Conservation (phyloP, 768 basidiomycete genomes). For the Xerocomellus chrysenteron region DNA sequence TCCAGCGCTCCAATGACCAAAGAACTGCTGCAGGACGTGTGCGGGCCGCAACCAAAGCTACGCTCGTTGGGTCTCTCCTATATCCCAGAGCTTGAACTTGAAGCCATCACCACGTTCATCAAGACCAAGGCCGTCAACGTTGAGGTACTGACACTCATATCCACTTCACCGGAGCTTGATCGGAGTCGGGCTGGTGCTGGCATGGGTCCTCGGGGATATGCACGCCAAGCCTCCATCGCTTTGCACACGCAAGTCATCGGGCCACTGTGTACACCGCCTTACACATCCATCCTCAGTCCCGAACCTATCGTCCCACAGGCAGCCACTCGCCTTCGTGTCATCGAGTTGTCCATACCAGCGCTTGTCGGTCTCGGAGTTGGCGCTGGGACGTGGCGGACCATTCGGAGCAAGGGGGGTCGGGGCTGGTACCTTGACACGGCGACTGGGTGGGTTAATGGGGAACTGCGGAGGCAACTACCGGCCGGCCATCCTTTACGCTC, state of each 20-base stretch:
- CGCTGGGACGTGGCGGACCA: constrained; percentile 81
- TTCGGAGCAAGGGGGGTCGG: constrained; percentile 89
- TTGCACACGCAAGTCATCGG: constrained; percentile 78
- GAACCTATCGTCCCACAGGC: constrained; percentile 33
- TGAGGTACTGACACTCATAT: constrained; percentile 81
- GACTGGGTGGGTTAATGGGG: constrained; percentile 68
- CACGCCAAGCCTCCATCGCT: constrained; percentile 69
- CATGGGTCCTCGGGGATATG: constrained; percentile 37
- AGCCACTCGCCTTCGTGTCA: constrained; percentile 76
- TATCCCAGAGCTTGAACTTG: constrained; percentile 69
- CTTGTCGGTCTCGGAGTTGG: constrained; percentile 74
- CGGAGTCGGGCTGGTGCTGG: constrained; percentile 42
- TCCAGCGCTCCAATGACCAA: constrained; percentile 77
- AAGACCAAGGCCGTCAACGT: constrained; percentile 65
- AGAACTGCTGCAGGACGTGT: constrained; percentile 47
- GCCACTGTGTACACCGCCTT: constrained; percentile 78
- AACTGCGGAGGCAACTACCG: constrained; percentile 58
- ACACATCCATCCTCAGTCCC: constrained; percentile 54
- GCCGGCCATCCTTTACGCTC: constrained; percentile 63
- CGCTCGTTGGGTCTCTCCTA: constrained; percentile 90
- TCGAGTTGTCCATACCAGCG: constrained; percentile 77
- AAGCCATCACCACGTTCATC: constrained; percentile 67
- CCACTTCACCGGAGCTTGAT: constrained; percentile 75
- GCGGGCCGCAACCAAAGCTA: constrained; percentile 66
- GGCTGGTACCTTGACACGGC: constrained; percentile 95